These are phyloP conservation scores for Austropuccinia psidii DNA, from an alignment of 1,284 basidiomycete species.

Conservation along the genomic window DNA sequence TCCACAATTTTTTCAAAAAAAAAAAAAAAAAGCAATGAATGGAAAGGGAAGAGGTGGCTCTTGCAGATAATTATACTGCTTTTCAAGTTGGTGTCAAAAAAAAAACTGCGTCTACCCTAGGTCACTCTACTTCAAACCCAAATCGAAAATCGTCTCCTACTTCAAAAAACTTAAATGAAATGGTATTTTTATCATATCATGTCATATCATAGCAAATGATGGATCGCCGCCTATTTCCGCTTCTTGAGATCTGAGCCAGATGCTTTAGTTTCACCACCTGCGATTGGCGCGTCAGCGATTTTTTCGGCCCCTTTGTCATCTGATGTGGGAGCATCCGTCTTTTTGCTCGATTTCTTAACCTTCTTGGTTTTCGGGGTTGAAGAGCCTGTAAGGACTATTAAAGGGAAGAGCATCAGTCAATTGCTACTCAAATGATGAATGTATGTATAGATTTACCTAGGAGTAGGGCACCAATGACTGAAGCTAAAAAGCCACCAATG, in stretches of 20 bases:
- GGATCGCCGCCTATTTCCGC: conserved; percentile 36
- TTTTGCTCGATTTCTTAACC: conserved; percentile 38
- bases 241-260: conserved; percentile 32
- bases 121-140: no score
- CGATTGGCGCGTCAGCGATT: conserved; percentile 24
- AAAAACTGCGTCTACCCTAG: no score
- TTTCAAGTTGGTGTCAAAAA: no score
- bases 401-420: background rate
- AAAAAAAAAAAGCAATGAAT: no score
- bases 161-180: no score
- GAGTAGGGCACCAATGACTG: conserved; percentile 57
- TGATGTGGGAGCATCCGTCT: conserved; percentile 37
- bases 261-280: conserved; percentile 23
- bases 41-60: no score
- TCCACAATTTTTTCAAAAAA: no score
- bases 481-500: conserved; percentile 63
- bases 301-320: conserved; percentile 31
- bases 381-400: conserved; percentile 35
- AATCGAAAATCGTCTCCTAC: no score
- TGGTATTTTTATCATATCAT: no score
- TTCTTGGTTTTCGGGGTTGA: conserved; percentile 38
- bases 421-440: background rate
- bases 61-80: no score
- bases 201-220: no score
- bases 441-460: conserved; percentile 9